Evolutionary conservation across 169 alveolate genomes (phyloP), one percentile per base, ranked within the genome.

Genomic region (Plasmodium gonderi): DNA sequence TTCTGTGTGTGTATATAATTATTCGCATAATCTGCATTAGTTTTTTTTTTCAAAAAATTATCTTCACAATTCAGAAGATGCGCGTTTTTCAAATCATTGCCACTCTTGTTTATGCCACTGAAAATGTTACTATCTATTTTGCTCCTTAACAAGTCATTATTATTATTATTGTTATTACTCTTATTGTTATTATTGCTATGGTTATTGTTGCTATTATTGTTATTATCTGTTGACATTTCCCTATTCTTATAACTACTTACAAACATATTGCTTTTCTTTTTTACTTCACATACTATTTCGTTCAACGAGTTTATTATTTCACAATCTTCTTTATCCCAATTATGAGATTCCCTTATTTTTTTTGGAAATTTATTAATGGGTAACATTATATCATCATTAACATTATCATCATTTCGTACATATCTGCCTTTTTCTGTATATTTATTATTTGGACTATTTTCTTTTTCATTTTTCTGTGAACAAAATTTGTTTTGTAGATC

Each of bases 241-340:
- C 20, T 49, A 78, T 78, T 78, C 49, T 78, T 78, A 45, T 47
- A 78, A 45, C 40, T 78, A 78, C 40, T 78, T 78, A 78, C 1
- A 78, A 78, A 78, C 8, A 51, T 36, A 40, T 23, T 78, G 60
- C 60, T 79, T 64, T 79, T 40, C 36, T 77, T 47, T 54, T 79
- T 51, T 44, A 64, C 78, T 60, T 79, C 90, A 79, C 26, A 38
- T 54, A 54, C 45, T 54, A 54, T 64, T 20, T 54, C 78, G 33
- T 54, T 54, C 31, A 79, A 54, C 20, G 90, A 79, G 69, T 79
- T 20, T 42, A 60, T 26, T 8, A 79, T 2, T n/a, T 79, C 79
- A 29, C 36, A 60, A 60, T 79, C 29, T 31, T 60, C 79, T 60
- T 60, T 79, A 23, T 64, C 17, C 90, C 60, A 79, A 79, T 54